Base-by-base conservation (phyloP, 495 filamentous ascomycete genomes). In the Podospora sp. region DNA sequence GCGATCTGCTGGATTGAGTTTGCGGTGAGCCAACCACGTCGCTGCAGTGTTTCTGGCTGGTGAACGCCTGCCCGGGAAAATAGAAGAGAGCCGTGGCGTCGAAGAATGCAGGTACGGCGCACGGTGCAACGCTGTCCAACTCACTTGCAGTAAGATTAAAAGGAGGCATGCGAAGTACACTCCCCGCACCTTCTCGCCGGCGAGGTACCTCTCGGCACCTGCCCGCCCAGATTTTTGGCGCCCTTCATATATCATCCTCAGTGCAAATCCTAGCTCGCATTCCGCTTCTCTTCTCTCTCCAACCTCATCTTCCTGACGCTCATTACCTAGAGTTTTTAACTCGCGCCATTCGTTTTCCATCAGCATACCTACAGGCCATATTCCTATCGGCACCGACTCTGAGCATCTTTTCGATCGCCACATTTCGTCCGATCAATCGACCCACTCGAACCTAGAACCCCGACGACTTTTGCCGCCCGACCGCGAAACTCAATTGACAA, bases 281-380 rank as follows among this genome's bases (percentile, higher is more conserved):
- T 56, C 49, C 68, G 29, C 72, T 52, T 52, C 46, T 64, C 52
- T 65, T 62, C 63, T 50, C 58, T 29, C 63, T 68, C 68, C 59
- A 67, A 29, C 62, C 66, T 62, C 55, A 29, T 25, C 59, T 16
- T 46, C 49, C n/a, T 24, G 27, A 51, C 26, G 69, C 59, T 68
- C 58, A 69, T 76, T 68, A 24, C 33, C 67, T 58, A 75, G 75
- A 76, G 75, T 71, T 61, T 65, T 60, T 69, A 68, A 46, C 74
- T 76, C 74, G 57, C 71, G 65, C 72, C 75, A 76, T 75, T 77
- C 75, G 65, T 77, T 77, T 72, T 61, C 65, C 20, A 26, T 33
- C 29, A 33, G 8, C 63, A 68, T 68, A 66, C 56, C 60, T 67
- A 68, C 60, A 36, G 56, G 20, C 35, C 24, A 27, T 51, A 33